Percentiles rank a stretch among this genome's conserved stretches.
Conservation (phyloP, 2,329 filamentous ascomycete genomes). For the Aspergillus alliaceus region DNA sequence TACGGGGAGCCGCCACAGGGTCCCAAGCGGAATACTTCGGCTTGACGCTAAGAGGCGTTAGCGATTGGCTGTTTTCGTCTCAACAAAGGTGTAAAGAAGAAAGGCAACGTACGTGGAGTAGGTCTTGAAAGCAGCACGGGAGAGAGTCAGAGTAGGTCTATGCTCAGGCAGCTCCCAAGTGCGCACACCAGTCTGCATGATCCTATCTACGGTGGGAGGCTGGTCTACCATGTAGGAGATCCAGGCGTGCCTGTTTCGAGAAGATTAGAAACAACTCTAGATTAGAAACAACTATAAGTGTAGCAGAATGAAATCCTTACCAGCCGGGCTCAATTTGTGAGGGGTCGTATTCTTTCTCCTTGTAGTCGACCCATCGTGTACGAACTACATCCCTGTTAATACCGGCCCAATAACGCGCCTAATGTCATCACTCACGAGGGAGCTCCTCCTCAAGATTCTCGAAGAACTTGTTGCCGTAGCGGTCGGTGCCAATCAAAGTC, state of each 20-base stretch:
- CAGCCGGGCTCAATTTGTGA: conserved; percentile 88
- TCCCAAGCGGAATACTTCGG: conserved; percentile 38
- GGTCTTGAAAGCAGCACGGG: conserved; percentile 79
- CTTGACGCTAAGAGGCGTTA: conserved; percentile 23
- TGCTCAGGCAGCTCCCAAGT: conserved; percentile 75
- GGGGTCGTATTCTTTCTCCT: conserved; percentile 66
- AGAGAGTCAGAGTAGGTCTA: conserved; percentile 72
- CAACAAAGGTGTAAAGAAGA: background rate
- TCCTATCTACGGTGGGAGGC: conserved; percentile 73
- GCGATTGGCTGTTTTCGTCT: background rate
- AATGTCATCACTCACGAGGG: conserved; percentile 64
- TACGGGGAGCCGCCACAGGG: conserved; percentile 36
- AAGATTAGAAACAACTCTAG: too few species aligned
- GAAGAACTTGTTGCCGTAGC: conserved; percentile 95
- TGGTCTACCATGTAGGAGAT: conserved; percentile 91
- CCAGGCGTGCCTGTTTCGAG: conserved; percentile 77
- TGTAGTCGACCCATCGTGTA: conserved; percentile 97
- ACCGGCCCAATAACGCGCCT: conserved; percentile 8
- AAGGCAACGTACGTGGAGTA: conserved; percentile 83
- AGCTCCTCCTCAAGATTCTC: conserved; percentile 91
- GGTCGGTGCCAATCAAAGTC: conserved; percentile 78
- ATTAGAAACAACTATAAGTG: too few species aligned
- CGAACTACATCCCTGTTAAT: conserved; percentile 61
- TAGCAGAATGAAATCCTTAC: conserved; percentile 44
- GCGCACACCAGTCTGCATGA: conserved; percentile 66